Base-by-base conservation (phyloP, 2,329 filamentous ascomycete genomes). In the Tympanopsis confertula region DNA sequence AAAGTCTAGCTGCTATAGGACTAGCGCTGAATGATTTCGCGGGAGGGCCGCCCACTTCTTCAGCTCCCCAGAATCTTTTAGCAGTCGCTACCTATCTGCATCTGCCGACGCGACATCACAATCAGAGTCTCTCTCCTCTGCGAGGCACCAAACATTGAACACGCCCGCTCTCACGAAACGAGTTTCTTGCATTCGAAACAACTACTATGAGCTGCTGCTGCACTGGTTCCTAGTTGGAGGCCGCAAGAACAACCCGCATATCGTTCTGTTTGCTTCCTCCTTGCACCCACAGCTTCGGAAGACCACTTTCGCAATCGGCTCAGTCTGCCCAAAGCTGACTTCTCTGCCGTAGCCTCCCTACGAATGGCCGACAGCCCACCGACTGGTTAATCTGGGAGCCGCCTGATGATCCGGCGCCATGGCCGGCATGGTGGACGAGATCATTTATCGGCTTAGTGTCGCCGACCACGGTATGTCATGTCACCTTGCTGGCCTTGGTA, bases 391-490 rank as follows among this genome's bases (percentile, higher is more conserved):
- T n/a, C n/a, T 7, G 22, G 45, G 43, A 42, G 47, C 43, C 42
- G 40, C 49, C 46, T 55, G 52, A 49, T 54, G 50, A 44, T 47
- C 49, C 63, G 69, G 62, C 64, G 62, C 54, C 57, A 80, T 80
- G 75, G 71, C 74, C 61, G 65, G 63, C 49, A 68, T 65, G 48
- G 72, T 79, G 51, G 76, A 81, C 45, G 69, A 79, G 59, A 70
- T 77, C 53, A 68, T 78, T 46, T 72, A 71, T 62, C 69, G 71
- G 57, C 63, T 78, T 45, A 68, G 65, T 51, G 63, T 62, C 36
- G 57, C 66, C 41, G 74, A 78, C 45, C 66, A 64, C 52, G 73
- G 71, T 77, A 65, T 36, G 17, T 26, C 22, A 10, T n/a, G 7
- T n/a, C 22, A 26, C 7, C 10, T 15, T 14, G 10, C n/a, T 7